Conservation (phyloP, 2,329 filamentous ascomycete genomes). For the Penicillium sclerotiorum region DNA sequence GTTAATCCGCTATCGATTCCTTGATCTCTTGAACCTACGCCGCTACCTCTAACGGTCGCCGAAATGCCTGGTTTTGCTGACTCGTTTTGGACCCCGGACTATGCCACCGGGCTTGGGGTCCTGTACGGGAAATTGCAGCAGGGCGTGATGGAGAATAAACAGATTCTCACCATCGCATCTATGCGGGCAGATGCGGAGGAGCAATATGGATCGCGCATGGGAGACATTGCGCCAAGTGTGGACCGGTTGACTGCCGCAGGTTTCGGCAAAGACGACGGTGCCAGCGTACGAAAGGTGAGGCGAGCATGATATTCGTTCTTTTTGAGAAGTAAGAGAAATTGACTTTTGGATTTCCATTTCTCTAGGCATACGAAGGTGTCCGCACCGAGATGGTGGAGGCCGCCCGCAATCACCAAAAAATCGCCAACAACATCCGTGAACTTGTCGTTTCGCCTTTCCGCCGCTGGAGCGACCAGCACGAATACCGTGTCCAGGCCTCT, state of each 20-base stretch:
- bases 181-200: slow-evolving; percentile 97
- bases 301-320: background rate
- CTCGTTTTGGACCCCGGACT: slow-evolving; percentile 98
- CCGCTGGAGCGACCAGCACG: slow-evolving; percentile 95
- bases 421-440: slow-evolving; percentile 93
- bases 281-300: slow-evolving; percentile 81
- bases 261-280: slow-evolving; percentile 89
- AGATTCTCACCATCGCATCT: slow-evolving; percentile 86
- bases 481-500: slow-evolving; percentile 84
- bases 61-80: slow-evolving; percentile 87
- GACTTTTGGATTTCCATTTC: background rate
- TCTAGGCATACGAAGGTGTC: slow-evolving; percentile 88
- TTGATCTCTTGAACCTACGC: too few relatives aligned
- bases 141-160: slow-evolving; percentile 91
- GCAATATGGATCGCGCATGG: slow-evolving; percentile 76
- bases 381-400: slow-evolving; percentile 91
- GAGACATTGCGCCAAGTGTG: slow-evolving; percentile 77
- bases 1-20: background rate
- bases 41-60: too few relatives aligned
- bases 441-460: slow-evolving; percentile 92
- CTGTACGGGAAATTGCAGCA: slow-evolving; percentile 97
- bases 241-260: slow-evolving; percentile 76
- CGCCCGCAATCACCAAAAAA: slow-evolving; percentile 87
- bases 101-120: slow-evolving; percentile 92
- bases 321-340: background rate